A percentile compares a stretch with the other conserved stretches of the same genome.
Conservation (phyloP, 1,139 yeast species). For the Yamadazyma taylorii region DNA sequence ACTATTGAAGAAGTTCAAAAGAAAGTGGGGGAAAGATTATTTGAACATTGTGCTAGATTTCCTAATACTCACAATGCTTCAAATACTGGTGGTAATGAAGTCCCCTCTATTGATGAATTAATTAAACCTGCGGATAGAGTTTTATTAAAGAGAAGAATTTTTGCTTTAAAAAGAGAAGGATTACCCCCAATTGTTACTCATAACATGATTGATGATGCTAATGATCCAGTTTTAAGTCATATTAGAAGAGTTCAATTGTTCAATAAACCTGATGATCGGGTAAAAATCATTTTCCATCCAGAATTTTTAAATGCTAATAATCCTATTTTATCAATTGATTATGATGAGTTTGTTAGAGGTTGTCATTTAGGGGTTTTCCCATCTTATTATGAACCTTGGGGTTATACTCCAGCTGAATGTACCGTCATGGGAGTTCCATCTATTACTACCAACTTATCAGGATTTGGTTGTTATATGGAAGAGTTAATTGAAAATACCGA, state of each 20-base stretch:
- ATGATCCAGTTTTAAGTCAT: conserved; percentile 89
- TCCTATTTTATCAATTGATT: conserved; percentile 89
- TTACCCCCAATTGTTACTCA: conserved; percentile 98
- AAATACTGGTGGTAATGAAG: conserved; percentile 53
- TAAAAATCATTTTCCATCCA: conserved; percentile 95
- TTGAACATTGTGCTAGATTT: conserved; percentile 87
- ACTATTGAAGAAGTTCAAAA: conserved; percentile 88
- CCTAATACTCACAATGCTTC: conserved; percentile 60
- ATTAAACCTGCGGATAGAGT: conserved; percentile 89
- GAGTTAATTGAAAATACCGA: conserved; percentile 92
- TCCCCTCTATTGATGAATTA: conserved; percentile 71
- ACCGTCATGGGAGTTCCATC: conserved; percentile 99
- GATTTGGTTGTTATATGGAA: conserved; percentile 99
- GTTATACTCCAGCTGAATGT: conserved; percentile 98
- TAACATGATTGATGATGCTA: conserved; percentile 90
- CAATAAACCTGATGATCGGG: conserved; percentile 87
- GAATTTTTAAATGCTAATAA: conserved; percentile 94
- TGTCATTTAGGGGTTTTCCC: conserved; percentile 99
- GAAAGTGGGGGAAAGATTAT: conserved; percentile 81
- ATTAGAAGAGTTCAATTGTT: conserved; percentile 89
- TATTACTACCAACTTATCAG: conserved; percentile 94
- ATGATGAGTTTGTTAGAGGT: conserved; percentile 97
- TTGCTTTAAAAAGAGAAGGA: conserved; percentile 84
- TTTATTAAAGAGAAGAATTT: conserved; percentile 85
- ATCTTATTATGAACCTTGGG: conserved; percentile 99